A percentile compares a stretch with the other conserved stretches of the same genome.
Evolutionary conservation across 305 asterid genomes (phyloP).

Genomic region (Fraxinus baroniana): DNA sequence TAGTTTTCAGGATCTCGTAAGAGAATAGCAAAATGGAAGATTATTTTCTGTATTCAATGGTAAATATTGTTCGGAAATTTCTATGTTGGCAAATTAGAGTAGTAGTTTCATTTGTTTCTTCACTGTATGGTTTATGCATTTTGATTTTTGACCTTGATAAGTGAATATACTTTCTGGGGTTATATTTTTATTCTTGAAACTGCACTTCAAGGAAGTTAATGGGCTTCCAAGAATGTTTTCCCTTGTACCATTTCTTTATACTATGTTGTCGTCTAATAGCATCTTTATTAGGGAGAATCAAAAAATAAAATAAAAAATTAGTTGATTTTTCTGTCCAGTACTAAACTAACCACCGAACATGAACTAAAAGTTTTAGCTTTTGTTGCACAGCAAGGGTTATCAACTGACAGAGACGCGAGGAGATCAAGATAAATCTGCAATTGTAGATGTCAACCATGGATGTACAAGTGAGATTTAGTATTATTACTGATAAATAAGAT

Average conservation of each 20-base stretch:
- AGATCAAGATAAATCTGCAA: neutral
- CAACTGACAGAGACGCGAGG: neutral
- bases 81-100: neutral
- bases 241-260: neutral
- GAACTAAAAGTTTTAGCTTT: neutral
- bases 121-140: neutral
- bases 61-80: neutral
- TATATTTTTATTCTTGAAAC: neutral
- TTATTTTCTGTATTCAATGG: neutral
- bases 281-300: neutral
- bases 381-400: neutral
- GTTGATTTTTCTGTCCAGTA: neutral
- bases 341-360: neutral
- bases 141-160: neutral
- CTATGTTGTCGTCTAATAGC: neutral
- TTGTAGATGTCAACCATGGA: neutral
- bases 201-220: neutral
- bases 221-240: neutral
- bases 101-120: neutral
- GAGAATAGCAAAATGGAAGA: neutral
- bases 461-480: neutral
- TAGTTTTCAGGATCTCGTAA: neutral
- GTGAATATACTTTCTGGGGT: neutral
- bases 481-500: conserved; percentile 2
- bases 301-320: neutral